Evolutionary conservation across 2,329 filamentous ascomycete species (phyloP).

Genomic region (Paraconiothyrium sp.): DNA sequence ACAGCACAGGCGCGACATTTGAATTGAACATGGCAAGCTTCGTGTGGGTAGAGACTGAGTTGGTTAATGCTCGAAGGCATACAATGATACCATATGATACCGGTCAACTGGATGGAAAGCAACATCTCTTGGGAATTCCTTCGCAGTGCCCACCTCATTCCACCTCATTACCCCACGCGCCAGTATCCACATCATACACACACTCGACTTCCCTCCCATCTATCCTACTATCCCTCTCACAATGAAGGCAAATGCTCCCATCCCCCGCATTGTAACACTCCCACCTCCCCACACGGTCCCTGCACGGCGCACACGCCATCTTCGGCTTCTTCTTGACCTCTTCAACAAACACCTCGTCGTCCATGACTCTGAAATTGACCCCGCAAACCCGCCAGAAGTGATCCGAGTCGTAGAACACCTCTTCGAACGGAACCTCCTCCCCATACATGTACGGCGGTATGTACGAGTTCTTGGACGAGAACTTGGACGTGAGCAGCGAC

Average conservation of each 20-base stretch:
- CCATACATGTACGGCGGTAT: conserved; percentile 50
- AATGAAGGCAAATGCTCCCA: conserved; percentile 13
- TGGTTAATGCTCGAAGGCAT: no score
- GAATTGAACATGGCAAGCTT: no score
- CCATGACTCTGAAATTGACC: conserved; percentile 33
- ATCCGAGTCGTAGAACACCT: conserved; percentile 40
- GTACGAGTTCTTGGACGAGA: conserved; percentile 27
- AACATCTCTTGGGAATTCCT: no score
- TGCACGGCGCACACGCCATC: conserved; percentile 7
- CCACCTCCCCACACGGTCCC: not conserved
- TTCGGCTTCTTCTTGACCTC: conserved; percentile 21
- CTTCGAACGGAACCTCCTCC: conserved; percentile 41
- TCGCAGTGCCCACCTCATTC: not conserved
- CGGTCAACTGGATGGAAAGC: no score
- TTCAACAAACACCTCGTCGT: conserved; percentile 33
- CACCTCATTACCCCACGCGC: not conserved
- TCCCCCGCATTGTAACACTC: conserved; percentile 16
- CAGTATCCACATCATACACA: conserved; percentile 9
- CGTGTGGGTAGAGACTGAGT: no score
- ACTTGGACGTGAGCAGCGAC: conserved; percentile 34
- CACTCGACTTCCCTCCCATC: not conserved
- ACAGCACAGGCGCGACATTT: no score
- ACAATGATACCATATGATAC: no score
- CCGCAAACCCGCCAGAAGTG: conserved; percentile 40
- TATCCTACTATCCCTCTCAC: conserved; percentile 3